Percentiles rank a stretch among this genome's conserved stretches.
phyloP scores from a whole-genome alignment of 441 rosid species.

The Lepidium campestre region DNA sequence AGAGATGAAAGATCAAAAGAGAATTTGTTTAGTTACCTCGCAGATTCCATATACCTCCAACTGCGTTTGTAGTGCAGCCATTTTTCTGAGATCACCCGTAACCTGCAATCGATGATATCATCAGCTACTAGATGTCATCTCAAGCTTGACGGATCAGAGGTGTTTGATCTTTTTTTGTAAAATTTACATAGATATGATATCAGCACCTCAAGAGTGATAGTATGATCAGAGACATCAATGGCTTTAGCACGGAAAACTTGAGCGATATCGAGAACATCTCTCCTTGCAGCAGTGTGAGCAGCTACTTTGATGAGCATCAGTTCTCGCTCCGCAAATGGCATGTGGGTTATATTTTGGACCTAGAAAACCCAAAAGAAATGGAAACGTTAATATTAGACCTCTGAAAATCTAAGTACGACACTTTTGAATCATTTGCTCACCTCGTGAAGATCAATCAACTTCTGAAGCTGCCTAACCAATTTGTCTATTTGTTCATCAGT shows the following conservation, averaged over 20 bases:
- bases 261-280: constrained; percentile 85
- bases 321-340: constrained; percentile 86
- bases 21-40: constrained; percentile 36
- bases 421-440: constrained; percentile 22
- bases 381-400: background rate
- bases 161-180: background rate
- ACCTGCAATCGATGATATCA: constrained; percentile 32
- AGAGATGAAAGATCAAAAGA: background rate
- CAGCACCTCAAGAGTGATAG: constrained; percentile 78
- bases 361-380: constrained; percentile 11
- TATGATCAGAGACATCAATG: constrained; percentile 85
- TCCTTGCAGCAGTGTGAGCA: constrained; percentile 67
- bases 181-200: background rate
- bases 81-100: constrained; percentile 60
- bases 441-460: constrained; percentile 62
- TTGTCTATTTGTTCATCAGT: constrained; percentile 53
- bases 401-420: background rate
- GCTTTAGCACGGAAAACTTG: constrained; percentile 76
- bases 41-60: constrained; percentile 63
- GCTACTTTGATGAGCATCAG: constrained; percentile 85
- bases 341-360: constrained; percentile 67
- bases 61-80: constrained; percentile 58
- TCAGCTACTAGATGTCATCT: constrained; percentile 2
- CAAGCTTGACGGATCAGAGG: background rate
- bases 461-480: constrained; percentile 58